phyloP scores from a whole-genome alignment of 768 basidiomycete species.

The Lactarius quietus region DNA sequence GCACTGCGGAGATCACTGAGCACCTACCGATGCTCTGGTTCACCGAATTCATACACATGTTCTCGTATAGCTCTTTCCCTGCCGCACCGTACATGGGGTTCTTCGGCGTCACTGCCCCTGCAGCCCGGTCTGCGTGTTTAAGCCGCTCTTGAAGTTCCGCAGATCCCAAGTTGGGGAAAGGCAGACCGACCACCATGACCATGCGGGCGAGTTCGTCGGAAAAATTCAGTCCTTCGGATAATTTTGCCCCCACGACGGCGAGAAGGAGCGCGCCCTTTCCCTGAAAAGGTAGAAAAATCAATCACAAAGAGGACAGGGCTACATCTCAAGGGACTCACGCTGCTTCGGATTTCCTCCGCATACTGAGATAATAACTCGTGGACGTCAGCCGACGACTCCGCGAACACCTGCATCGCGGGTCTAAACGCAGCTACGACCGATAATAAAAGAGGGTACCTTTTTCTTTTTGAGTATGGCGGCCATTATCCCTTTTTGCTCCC shows the following conservation, averaged over 20 bases:
- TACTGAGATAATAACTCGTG: constrained; percentile 17
- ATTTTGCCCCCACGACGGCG: constrained; percentile 93
- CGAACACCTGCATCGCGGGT: constrained; percentile 13
- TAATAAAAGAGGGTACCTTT: constrained; percentile 45
- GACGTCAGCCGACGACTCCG: constrained; percentile 21
- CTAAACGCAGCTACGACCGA: not conserved
- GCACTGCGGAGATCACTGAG: not conserved
- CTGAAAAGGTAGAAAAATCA: constrained; percentile 9
- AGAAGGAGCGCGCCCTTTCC: constrained; percentile 73
- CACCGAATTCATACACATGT: constrained; percentile 89
- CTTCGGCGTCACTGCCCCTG: constrained; percentile 50
- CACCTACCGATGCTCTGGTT: constrained; percentile 92
- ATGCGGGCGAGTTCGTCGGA: constrained; percentile 60
- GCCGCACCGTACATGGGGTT: constrained; percentile 32
- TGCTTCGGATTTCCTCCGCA: constrained; percentile 17
- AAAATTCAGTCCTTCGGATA: constrained; percentile 86
- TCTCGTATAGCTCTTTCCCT: constrained; percentile 82
- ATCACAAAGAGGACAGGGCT: not conserved
- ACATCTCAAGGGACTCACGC: not conserved
- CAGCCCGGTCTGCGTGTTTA: constrained; percentile 72
- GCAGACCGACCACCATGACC: constrained; percentile 85
- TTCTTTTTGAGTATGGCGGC: constrained; percentile 67
- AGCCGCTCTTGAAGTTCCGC: constrained; percentile 89
- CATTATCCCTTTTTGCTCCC: constrained; percentile 61
- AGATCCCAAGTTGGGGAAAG: constrained; percentile 90